A percentile compares a stretch with the other conserved stretches of the same genome.
phyloP scores from a whole-genome alignment of 2,329 filamentous ascomycete genomes.

The Aspergillus transmontanensis region DNA sequence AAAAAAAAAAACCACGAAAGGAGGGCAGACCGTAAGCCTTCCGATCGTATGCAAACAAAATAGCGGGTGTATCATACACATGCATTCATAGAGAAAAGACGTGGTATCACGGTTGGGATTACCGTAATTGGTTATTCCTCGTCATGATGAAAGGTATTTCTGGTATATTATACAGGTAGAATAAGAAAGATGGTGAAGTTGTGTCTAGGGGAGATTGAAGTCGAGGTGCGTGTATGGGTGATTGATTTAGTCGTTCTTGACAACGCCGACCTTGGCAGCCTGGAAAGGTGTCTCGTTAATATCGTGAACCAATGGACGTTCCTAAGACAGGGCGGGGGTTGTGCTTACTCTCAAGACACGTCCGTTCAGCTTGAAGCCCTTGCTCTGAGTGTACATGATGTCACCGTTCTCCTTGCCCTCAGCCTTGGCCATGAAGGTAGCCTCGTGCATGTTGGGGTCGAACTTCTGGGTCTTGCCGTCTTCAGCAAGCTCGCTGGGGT shows the following conservation, averaged over 20 bases:
- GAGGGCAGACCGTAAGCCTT: conserved; percentile 33
- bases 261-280: conserved; percentile 93
- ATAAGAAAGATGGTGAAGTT: conserved; percentile 14
- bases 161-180: conserved; percentile 40
- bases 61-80: conserved; percentile 37
- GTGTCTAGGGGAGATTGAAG: conserved; percentile 7
- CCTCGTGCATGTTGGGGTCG: conserved; percentile 95
- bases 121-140: conserved; percentile 23
- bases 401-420: conserved; percentile 85
- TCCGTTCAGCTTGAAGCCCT: conserved; percentile 93
- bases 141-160: conserved; percentile 29
- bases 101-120: conserved; percentile 10
- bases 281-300: conserved; percentile 22
- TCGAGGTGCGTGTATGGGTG: neutral
- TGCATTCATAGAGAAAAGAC: conserved; percentile 31
- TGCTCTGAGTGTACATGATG: conserved; percentile 91
- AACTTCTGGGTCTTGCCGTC: conserved; percentile 74
- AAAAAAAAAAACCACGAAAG: conserved; percentile 22
- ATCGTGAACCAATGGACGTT: neutral
- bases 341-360: conserved; percentile 70
- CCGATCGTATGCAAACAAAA: conserved; percentile 29
- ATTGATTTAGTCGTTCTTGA: conserved; percentile 68
- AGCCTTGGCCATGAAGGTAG: conserved; percentile 89
- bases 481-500: conserved; percentile 58
- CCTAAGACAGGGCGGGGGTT: neutral